A percentile compares a stretch with the other conserved stretches of the same genome.
phyloP scores from a whole-genome alignment of 1,139 yeast genomes.

The Petasospora rhodanensis region DNA sequence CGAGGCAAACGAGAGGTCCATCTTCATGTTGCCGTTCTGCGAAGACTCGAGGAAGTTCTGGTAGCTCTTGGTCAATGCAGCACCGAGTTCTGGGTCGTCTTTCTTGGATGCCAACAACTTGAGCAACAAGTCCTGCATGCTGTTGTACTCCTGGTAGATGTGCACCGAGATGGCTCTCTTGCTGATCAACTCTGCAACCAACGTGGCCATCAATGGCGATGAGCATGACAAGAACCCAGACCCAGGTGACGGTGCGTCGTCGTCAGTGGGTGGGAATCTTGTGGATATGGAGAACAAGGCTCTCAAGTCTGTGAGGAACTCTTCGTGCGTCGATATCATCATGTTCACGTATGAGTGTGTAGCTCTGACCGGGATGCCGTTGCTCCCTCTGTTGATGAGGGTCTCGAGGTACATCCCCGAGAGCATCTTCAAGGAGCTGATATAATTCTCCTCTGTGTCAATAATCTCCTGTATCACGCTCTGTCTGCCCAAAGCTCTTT shows the following conservation, averaged over 20 bases:
- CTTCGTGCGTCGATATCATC: slow-evolving; percentile 25
- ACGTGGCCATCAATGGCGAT: slow-evolving; percentile 24
- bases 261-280: slow-evolving; percentile 1
- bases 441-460: slow-evolving; percentile 43
- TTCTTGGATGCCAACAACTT: slow-evolving; percentile 31
- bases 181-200: slow-evolving; percentile 29
- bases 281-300: slow-evolving; percentile 19
- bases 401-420: slow-evolving; percentile 26
- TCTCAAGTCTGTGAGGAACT: slow-evolving; percentile 21
- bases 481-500: slow-evolving; percentile 29
- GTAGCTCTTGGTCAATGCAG: slow-evolving; percentile 30
- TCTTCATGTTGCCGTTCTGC: slow-evolving; percentile 31
- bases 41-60: slow-evolving; percentile 40
- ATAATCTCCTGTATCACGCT: slow-evolving; percentile 43
- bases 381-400: slow-evolving; percentile 22
- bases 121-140: slow-evolving; percentile 38
- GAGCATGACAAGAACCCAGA: slow-evolving; percentile 6
- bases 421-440: slow-evolving; percentile 39
- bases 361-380: slow-evolving; percentile 23
- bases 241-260: background rate
- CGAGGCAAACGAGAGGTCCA: slow-evolving; percentile 46
- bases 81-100: slow-evolving; percentile 26
- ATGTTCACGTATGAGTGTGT: slow-evolving; percentile 21
- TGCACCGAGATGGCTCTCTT: slow-evolving; percentile 30
- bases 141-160: slow-evolving; percentile 41